These are phyloP conservation scores for Agrocybe pediades DNA, from an alignment of 768 basidiomycete species.

Conservation along the genomic window DNA sequence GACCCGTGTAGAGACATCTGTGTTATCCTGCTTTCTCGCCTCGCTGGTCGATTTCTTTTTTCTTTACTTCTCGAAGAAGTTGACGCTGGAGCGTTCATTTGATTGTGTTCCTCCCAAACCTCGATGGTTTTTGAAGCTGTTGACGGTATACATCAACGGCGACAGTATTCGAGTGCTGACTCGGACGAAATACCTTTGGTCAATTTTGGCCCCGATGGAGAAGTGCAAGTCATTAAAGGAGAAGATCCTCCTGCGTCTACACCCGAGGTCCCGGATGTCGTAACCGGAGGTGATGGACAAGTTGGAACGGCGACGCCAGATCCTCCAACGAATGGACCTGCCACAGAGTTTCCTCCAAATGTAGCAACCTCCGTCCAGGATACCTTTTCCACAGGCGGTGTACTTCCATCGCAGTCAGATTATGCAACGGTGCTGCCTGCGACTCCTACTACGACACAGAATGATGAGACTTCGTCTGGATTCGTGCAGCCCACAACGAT, in stretches of 20 bases:
- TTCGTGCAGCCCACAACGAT: not conserved
- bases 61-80: constrained; percentile 7
- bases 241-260: not conserved
- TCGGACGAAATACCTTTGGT: constrained; percentile 9
- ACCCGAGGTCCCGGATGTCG: constrained; percentile 1
- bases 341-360: constrained; percentile 5
- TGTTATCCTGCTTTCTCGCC: not conserved
- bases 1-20: not conserved
- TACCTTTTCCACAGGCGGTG: not conserved
- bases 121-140: constrained; percentile 12
- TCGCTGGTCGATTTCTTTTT: constrained; percentile 12
- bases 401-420: not conserved
- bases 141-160: not conserved
- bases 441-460: not conserved
- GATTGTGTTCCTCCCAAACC: not conserved
- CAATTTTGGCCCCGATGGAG: constrained; percentile 5
- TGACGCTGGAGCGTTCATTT: not conserved
- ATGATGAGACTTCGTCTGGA: not conserved
- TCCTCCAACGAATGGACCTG: constrained; percentile 5
- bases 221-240: constrained; percentile 3
- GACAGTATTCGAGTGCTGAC: not conserved
- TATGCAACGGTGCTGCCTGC: not conserved
- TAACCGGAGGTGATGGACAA: not conserved
- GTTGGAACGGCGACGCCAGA: not conserved
- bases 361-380: not conserved